phyloP scores from a whole-genome alignment of 257 asterid genomes.

The Solanum corneliomulleri region DNA sequence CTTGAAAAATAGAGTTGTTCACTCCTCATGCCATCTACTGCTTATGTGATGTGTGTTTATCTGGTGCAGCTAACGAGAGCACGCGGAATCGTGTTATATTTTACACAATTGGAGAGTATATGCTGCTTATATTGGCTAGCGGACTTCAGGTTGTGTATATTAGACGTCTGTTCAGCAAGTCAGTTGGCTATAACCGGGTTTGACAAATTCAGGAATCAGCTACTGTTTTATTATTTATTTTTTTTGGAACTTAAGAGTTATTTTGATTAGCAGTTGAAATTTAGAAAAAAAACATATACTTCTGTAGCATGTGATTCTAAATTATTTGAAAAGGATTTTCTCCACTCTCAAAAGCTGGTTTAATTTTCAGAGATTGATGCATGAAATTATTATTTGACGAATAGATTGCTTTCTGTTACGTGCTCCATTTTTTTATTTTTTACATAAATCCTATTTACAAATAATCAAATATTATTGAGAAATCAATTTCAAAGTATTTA shows the following conservation, averaged over 20 bases:
- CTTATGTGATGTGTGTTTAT: neutral
- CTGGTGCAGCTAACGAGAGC: conserved; percentile 73
- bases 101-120: conserved; percentile 76
- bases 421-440: neutral
- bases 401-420: neutral
- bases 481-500: neutral
- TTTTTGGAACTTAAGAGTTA: neutral
- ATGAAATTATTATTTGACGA: neutral
- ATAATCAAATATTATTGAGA: too few species aligned
- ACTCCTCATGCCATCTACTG: neutral
- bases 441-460: neutral
- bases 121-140: conserved; percentile 45
- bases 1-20: neutral
- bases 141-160: conserved; percentile 63
- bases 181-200: conserved; percentile 62
- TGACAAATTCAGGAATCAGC: conserved; percentile 17
- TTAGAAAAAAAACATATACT: neutral
- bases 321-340: neutral
- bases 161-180: conserved; percentile 64
- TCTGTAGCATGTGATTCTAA: neutral
- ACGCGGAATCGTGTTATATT: conserved; percentile 68
- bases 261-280: neutral
- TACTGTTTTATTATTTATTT: neutral
- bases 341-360: neutral
- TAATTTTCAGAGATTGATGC: neutral